Percentiles rank a stretch among this genome's conserved stretches.
phyloP scores from a whole-genome alignment of 371 early-diverging fungal genomes.

The Capniomyces stellatus region DNA sequence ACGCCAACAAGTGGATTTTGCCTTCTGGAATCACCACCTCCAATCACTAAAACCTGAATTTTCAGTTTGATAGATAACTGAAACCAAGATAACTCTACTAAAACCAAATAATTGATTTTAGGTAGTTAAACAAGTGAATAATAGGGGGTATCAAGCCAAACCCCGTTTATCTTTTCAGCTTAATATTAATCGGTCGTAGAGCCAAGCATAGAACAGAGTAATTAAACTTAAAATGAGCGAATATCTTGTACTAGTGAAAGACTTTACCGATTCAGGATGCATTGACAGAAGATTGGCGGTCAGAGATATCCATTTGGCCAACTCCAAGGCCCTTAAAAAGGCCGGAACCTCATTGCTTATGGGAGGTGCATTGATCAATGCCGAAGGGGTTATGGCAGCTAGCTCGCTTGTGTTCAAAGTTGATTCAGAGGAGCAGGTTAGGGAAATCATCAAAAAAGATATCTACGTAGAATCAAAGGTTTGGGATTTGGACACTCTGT shows the following conservation, averaged over 20 bases:
- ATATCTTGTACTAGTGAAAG: neutral
- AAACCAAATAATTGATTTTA: too few species aligned
- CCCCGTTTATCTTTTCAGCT: too few species aligned
- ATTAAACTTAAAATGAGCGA: neutral
- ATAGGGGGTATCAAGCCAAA: too few species aligned
- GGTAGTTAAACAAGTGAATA: too few species aligned
- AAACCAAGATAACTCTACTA: too few species aligned
- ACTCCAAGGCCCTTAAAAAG: neutral
- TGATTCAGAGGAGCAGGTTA: neutral
- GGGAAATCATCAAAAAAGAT: neutral
- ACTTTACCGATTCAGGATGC: slow-evolving; percentile 2
- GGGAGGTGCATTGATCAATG: neutral
- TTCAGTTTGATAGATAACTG: too few species aligned
- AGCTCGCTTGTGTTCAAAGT: neutral
- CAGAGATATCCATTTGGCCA: neutral
- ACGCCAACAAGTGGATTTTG: too few species aligned
- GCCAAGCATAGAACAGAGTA: too few species aligned
- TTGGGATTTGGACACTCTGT: neutral
- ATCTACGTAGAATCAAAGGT: neutral
- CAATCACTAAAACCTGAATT: too few species aligned
- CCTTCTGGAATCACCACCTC: too few species aligned
- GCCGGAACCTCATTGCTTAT: neutral
- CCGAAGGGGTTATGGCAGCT: neutral
- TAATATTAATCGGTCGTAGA: too few species aligned
- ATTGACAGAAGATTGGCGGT: neutral